Base-by-base conservation (phyloP, 1,284 basidiomycete species). In the Neonothopanus nambi region DNA sequence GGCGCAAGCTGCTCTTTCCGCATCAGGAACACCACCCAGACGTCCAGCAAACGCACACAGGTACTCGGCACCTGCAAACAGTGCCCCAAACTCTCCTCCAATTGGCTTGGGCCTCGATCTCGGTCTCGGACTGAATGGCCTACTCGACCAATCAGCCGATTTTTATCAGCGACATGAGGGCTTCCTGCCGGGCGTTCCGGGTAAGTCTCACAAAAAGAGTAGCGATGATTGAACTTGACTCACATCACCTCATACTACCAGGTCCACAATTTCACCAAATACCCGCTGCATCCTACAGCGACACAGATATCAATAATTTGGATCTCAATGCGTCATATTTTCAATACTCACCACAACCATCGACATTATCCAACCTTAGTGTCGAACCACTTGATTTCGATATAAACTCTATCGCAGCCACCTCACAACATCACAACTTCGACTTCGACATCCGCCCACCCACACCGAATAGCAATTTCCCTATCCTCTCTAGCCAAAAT, bases 401-500 rank as follows among this genome's bases (percentile, higher is more conserved):
- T 20, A 65, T 65, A 23, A 30, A 38, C 24, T 44, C 54, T 12
- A 24, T 56, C 15, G n/a, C 39, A 17, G 33, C 23, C 17, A 8
- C 38, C 43, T 53, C 62, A 26, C 61, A 59, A 24, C 58, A 57
- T 24, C 24, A 50, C 24, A 48, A 33, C 44, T 74, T 68, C 54
- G 67, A 67, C 20, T 68, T 69, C 43, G 62, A 66, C 48, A 53
- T 63, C 51, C 69, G 52, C 60, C 62, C 55, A 40, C 64, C 61
- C 11, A 63, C 65, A 18, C 68, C 59, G 20, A 55, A 55, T 51
- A 48, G 50, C 24, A 51, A 59, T 41, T 59, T 65, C 44, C 56
- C 62, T 48, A 47, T 59, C 48, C 61, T 74, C 30, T 59, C 72
- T 15, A 69, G 66, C 18, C 78, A 77, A 51, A 74, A 69, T 45